Percentiles rank a stretch among this genome's conserved stretches.
phyloP scores from a whole-genome alignment of 1,284 basidiomycete genomes.

The Boletus smithii region DNA sequence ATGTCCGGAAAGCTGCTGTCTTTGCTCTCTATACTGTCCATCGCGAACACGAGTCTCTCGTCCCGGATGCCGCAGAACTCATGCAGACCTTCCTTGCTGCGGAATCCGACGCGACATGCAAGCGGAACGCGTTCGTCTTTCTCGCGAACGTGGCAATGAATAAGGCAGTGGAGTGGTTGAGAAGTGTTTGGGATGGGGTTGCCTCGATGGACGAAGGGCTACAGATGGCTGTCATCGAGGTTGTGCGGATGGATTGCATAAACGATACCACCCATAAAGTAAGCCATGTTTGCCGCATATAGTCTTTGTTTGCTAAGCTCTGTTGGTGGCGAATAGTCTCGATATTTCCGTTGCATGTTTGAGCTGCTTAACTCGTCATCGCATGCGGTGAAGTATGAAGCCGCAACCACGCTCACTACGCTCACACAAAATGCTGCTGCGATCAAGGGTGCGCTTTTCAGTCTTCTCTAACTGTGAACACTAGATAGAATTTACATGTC shows the following conservation, averaged over 20 bases:
- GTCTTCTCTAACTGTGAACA: not conserved
- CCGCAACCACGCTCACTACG: constrained; percentile 91
- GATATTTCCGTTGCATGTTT: constrained; percentile 93
- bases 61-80: constrained; percentile 95
- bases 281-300: constrained; percentile 30
- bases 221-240: constrained; percentile 96
- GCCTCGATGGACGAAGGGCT: constrained; percentile 86
- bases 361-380: constrained; percentile 91
- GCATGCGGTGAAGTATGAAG: constrained; percentile 97
- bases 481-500: not conserved
- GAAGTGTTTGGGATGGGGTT: constrained; percentile 84
- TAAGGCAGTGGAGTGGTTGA: constrained; percentile 90
- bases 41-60: constrained; percentile 89
- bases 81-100: constrained; percentile 97
- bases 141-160: constrained; percentile 86
- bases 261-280: constrained; percentile 78
- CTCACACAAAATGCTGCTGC: constrained; percentile 96
- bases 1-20: constrained; percentile 98
- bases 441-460: constrained; percentile 71
- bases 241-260: constrained; percentile 90
- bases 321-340: constrained; percentile 49
- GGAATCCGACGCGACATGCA: constrained; percentile 95
- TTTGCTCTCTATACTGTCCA: constrained; percentile 96
- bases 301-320: constrained; percentile 14
- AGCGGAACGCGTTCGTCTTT: constrained; percentile 96